Evolutionary conservation across 2,329 filamentous ascomycete genomes (phyloP).

Genomic region (Fusarium temperatum): DNA sequence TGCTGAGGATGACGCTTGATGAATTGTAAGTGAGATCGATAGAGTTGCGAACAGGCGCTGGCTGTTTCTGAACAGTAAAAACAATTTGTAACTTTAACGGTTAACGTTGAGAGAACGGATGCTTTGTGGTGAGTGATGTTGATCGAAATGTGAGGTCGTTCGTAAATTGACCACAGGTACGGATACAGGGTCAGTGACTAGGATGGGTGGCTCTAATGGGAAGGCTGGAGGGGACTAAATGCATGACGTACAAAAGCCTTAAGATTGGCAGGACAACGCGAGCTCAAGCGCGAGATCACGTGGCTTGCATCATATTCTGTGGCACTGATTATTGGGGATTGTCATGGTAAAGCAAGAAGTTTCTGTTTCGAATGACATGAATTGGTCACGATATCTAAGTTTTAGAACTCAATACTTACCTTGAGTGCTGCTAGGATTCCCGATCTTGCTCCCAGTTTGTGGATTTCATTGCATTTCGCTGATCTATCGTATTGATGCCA

Average conservation of each 20-base stretch:
- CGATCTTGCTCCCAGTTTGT: not conserved
- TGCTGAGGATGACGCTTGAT: not conserved
- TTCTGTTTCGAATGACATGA: not conserved
- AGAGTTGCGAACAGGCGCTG: not conserved
- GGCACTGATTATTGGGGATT: not conserved
- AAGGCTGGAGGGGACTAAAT: not conserved
- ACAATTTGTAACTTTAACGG: not conserved
- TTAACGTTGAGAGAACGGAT: not conserved
- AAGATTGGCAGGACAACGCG: constrained; percentile 65
- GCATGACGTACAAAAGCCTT: constrained; percentile 35
- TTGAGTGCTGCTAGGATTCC: not conserved
- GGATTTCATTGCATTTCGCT: not conserved
- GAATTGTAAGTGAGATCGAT: not conserved
- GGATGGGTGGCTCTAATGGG: constrained; percentile 11
- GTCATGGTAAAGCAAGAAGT: not conserved
- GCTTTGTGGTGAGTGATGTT: constrained; percentile 8
- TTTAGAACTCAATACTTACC: not conserved
- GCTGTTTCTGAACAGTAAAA: not conserved
- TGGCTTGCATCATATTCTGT: constrained; percentile 44
- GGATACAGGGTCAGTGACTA: constrained; percentile 16
- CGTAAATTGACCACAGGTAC: not conserved
- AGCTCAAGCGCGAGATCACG: constrained; percentile 59
- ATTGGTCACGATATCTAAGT: not conserved
- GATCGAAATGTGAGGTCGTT: not conserved
- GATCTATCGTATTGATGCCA: not conserved